Base-by-base conservation (phyloP, 192 early-diverging fungal genomes). In the Coemansia sp. region DNA sequence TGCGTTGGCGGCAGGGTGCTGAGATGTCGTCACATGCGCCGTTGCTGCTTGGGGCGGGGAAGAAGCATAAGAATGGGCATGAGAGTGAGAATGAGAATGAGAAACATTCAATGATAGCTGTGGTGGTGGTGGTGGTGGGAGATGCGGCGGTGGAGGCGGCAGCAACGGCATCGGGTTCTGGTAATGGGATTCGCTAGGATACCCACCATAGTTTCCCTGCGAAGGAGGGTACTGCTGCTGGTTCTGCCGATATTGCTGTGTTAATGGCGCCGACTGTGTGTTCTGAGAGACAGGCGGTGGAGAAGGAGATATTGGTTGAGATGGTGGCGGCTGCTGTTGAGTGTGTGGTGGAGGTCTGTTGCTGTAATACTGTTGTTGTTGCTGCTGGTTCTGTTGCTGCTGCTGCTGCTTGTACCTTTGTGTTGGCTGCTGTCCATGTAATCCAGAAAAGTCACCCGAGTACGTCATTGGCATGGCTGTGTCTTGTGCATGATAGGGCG, bases 311-410 rank as follows among this genome's bases (percentile, higher is more conserved):
- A 8, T 32, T 26, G 26, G 62, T 41, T 12, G 19, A 16, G 32
- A 39, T 41, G 52, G 52, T 42, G 66, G 66, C 41, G 54, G 54
- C 12, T 55, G 15, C 13, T 67, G 41, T 39, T 59, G 16, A 41
- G 56, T 37, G 41, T 55, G 45, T 19, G 41, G 18, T 46, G 52
- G 42, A n/a, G 56, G 16, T 36, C 56, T 36, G 39, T 58, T 58
- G 56, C 22, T 22, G 39, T 58, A 58, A 22, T 18, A 18, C 54
- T 56, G 54, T 16, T 65, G 63, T 18, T 67, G 58, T 21, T 67
- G 66, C 42, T 67, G 56, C 22, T 67, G 66, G 32, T 32, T 45
- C 46, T 65, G 63, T 12, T 67, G 63, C 32, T 67, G 58, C 46
- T 67, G 66, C 42, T 67, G 56, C 22, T 67, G 66, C 45, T 32